Conservation (phyloP, 2,329 filamentous ascomycete genomes). For the Penicillium sp. region DNA sequence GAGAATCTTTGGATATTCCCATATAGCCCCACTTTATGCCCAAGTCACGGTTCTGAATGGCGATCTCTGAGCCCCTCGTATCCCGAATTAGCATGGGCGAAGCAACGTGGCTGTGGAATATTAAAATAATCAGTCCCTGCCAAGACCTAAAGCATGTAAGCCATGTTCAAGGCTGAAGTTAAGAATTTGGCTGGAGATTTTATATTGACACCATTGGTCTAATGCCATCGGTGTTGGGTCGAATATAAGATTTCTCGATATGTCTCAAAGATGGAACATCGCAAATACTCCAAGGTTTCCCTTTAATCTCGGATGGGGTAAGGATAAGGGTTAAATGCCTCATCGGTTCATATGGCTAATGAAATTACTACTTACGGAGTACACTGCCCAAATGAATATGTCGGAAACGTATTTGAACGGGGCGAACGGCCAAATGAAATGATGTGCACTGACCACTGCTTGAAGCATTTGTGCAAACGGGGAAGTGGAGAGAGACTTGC, state of each 20-base stretch:
- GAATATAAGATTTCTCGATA: too few relatives aligned
- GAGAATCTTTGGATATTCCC: not conserved
- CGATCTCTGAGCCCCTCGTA: not conserved
- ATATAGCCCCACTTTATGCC: not conserved
- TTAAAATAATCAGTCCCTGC: not conserved
- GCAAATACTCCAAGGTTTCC: too few relatives aligned
- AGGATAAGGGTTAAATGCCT: not conserved
- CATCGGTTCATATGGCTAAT: not conserved
- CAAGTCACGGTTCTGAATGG: not conserved
- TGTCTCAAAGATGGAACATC: not conserved
- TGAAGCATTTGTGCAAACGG: not conserved
- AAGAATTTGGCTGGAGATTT: too few relatives aligned
- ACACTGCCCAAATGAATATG: not conserved
- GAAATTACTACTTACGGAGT: not conserved
- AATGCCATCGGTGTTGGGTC: not conserved
- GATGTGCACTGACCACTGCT: not conserved
- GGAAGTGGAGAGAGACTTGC: not conserved
- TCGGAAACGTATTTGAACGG: not conserved
- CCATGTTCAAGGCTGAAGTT: not conserved
- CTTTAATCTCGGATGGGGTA: not conserved
- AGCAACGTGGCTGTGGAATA: not conserved
- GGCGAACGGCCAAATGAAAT: not conserved
- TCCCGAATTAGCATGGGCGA: constrained; percentile 1
- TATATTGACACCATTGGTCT: not conserved
- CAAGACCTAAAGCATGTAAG: not conserved